Evolutionary conservation across 495 filamentous ascomycete species (phyloP), one percentile per base, ranked within the genome.

Genomic region (Astrocystis sublimbata): DNA sequence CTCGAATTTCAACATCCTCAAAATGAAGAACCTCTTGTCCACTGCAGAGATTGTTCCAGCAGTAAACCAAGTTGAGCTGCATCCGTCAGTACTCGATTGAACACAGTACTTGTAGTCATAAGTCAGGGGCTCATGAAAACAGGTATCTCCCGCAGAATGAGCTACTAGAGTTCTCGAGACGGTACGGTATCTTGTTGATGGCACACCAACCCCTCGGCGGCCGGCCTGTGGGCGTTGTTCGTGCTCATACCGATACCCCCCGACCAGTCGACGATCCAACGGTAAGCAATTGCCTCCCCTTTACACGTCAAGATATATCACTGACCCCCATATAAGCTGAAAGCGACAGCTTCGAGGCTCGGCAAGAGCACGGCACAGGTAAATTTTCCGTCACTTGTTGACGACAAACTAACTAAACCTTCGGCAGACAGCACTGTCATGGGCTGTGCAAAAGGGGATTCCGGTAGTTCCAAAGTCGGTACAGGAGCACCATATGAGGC

Each of bases 111-210:
- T 55, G 23, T 24, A 55, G 52, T 55, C 23, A 55, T 21, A 42
- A 28, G 52, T 28, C 21, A 55, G 21, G 52, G 52, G 52, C 52
- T 42, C 36, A 55, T 55, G 33, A 55, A 55, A 55, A 53, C 33
- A 70, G 66, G 42, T 70, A 70, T 70, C 50, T 77, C 69, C 72
- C 80, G 61, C 53, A 76, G 68, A 64, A 86, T 58, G 77, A 80
- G 33, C 71, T 87, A 4, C 74, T 85, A 26, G 53, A 68, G 4
- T 79, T 79, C 10, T 81, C 81, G 33, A 78, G 82, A 51, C 78
- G 81, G 40, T 81, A 79, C 53, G 79, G 83, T 5, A 84, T 89
- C 43, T 81, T 87, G 60, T 81, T 89, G 60, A 81, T 91, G 68
- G 88, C 86, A 83, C 70, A 87, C 82, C 33, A 89, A 84, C 75